Base-by-base conservation (phyloP, 768 basidiomycete genomes). In the Mycena rebaudengoi region DNA sequence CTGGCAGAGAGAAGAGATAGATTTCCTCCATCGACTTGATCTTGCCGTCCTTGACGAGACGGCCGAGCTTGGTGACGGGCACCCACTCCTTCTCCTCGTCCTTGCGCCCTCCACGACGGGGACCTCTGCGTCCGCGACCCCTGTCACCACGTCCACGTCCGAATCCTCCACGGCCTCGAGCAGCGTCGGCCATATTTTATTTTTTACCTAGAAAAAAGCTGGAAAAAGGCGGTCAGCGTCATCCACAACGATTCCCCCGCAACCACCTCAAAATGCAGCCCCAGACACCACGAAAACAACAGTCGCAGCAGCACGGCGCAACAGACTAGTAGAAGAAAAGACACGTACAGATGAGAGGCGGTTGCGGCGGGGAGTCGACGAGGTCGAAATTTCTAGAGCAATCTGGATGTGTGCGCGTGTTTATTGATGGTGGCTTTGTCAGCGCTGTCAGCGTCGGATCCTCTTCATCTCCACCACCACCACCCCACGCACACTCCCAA, bases 11-110 rank as follows among this genome's bases (percentile, higher is more conserved):
- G 90, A 99, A 99, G 76, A 99, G 96, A 83, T 99, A 99, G 81
- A 99, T 98, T 78, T 99, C 98, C 79, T 99, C 98, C 88, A 99
- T 96, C 48, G 96, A 98, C 83, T 97, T 98, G 85, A 99, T 98
- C 85, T 99, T 99, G 71, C 97, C 97, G 73, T 99, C 98, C 83
- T 98, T 98, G 44, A 98, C 96, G 75, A 99, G 89, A 81, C 98
- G 96, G 65, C 98, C 98, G 70, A 99, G 92, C 80, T 99, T 99
- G 79, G 98, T 99, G 81, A 98, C 96, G 72, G 98, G 97, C 79
- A 78, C 98, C 97, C 98, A 99, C 80, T 99, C 98, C 86, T 99
- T 98, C 83, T 99, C 98, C 80, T 99, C 98, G 75, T 99, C 98
- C 86, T 98, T 98, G 85, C 95, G 95, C 62, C 94, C 94, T 60